Evolutionary conservation across 2,329 filamentous ascomycete genomes (phyloP).

Genomic region (Bisporella sp.): DNA sequence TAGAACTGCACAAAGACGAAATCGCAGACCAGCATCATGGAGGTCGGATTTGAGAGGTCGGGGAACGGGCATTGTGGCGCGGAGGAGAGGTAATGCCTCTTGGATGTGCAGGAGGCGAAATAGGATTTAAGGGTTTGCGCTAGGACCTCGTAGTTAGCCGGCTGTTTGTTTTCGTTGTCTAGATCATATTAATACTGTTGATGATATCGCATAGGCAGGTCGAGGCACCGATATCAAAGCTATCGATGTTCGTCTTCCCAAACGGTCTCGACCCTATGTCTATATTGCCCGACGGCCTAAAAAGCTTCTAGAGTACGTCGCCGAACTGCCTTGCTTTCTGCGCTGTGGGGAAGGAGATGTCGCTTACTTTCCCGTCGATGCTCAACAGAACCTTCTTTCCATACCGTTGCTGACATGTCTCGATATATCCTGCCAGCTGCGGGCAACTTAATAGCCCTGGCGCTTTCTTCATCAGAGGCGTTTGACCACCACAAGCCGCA

Average conservation of each 20-base stretch:
- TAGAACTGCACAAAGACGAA: slow-evolving; percentile 36
- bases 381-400: slow-evolving; percentile 35
- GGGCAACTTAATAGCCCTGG: slow-evolving; percentile 33
- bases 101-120: slow-evolving; percentile 11
- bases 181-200: neutral
- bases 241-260: slow-evolving; percentile 27
- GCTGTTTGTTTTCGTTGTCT: slow-evolving; percentile 29
- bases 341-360: slow-evolving; percentile 23
- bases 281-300: slow-evolving; percentile 23
- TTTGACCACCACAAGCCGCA: slow-evolving; percentile 28
- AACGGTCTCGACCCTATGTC: slow-evolving; percentile 26
- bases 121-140: slow-evolving; percentile 24
- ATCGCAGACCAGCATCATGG: slow-evolving; percentile 28
- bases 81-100: slow-evolving; percentile 31
- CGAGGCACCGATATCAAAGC: slow-evolving; percentile 29
- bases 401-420: slow-evolving; percentile 28
- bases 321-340: slow-evolving; percentile 26
- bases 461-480: slow-evolving; percentile 27
- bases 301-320: slow-evolving; percentile 28
- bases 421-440: slow-evolving; percentile 23
- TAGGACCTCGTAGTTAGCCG: slow-evolving; percentile 24
- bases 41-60: slow-evolving; percentile 28
- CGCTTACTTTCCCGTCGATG: slow-evolving; percentile 26
- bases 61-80: slow-evolving; percentile 34
- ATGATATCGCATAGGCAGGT: neutral